These are phyloP conservation scores for Lecanicillium sp. DNA, from an alignment of 2,329 filamentous ascomycete genomes.

Conservation along the genomic window DNA sequence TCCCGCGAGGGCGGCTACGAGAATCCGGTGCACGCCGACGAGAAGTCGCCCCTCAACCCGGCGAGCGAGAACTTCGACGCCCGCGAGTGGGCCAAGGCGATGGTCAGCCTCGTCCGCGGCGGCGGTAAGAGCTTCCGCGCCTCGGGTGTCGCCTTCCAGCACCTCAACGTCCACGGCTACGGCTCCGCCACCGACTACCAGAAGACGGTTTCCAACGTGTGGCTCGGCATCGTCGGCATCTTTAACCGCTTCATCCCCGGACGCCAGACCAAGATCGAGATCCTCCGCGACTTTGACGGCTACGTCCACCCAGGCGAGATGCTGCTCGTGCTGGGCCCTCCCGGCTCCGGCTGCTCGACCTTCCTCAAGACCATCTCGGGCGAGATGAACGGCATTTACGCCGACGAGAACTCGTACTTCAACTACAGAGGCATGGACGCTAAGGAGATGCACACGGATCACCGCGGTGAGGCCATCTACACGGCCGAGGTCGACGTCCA, in stretches of 20 bases:
- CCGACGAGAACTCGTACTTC: slow-evolving; percentile 51
- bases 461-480: slow-evolving; percentile 58
- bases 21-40: slow-evolving; percentile 46
- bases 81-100: slow-evolving; percentile 48
- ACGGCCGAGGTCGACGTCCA: slow-evolving; percentile 60
- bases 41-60: slow-evolving; percentile 53
- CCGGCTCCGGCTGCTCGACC: slow-evolving; percentile 52
- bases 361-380: slow-evolving; percentile 50
- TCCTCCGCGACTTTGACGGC: slow-evolving; percentile 44
- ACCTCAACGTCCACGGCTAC: slow-evolving; percentile 41
- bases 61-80: slow-evolving; percentile 48
- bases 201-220: slow-evolving; percentile 29
- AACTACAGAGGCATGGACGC: slow-evolving; percentile 58
- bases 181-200: slow-evolving; percentile 42
- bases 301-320: slow-evolving; percentile 48
- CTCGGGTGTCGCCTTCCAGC: slow-evolving; percentile 44
- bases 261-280: slow-evolving; percentile 20
- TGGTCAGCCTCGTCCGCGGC: slow-evolving; percentile 40
- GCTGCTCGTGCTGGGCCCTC: slow-evolving; percentile 49
- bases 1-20: slow-evolving; percentile 34
- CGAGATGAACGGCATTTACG: slow-evolving; percentile 55
- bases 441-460: slow-evolving; percentile 49
- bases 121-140: slow-evolving; percentile 49
- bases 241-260: not conserved
- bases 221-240: slow-evolving; percentile 25